Evolutionary conservation across 1,284 basidiomycete genomes (phyloP), one percentile per base, ranked within the genome.

Genomic region (Neonothopanus nambi): DNA sequence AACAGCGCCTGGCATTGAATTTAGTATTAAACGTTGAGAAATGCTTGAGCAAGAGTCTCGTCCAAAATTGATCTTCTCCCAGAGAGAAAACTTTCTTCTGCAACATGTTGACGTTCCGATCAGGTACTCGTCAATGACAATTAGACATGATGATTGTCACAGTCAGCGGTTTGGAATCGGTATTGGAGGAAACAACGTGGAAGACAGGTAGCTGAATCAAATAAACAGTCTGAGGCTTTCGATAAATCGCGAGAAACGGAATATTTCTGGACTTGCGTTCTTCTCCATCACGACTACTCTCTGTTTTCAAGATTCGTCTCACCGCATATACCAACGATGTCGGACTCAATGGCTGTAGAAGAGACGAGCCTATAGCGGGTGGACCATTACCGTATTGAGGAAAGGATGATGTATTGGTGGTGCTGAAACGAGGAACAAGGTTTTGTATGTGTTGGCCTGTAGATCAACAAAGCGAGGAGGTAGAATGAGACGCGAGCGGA

Each of bases 241-340:
- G 94, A 88, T 55, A 98, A 74, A 70, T 99, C 93, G 69, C 99
- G 96, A 1, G 96, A 98, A 69, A 99, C 95, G 75, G 95, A 98
- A 77, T 99, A 98, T 67, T 98, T 95, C 78, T 98, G 98, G 23
- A 98, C 95, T 75, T 98, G 95, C 57, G 97, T 93, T 96, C 98
- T 98, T 15, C 96, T 98, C 85, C 91, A 94, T 93, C 93, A 91
- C 51, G 93, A 89, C 52, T 85, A 82, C 71, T 96, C 85, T 73
- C 95, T 92, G 70, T 99, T 99, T 61, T 89, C 81, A 11, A 99
- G 78, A 63, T 90, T 91, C 0, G 96, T 99, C 74, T 99, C 96
- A 38, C 96, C 96, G 61, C 96, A 99, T 46, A 98, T 89, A 55
- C 93, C 96, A 57, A 98, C 96, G 66, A 99, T 91, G 58, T 81